A percentile compares a stretch with the other conserved stretches of the same genome.
phyloP scores from a whole-genome alignment of 257 asterid genomes.

The Eucommia ulmoides region DNA sequence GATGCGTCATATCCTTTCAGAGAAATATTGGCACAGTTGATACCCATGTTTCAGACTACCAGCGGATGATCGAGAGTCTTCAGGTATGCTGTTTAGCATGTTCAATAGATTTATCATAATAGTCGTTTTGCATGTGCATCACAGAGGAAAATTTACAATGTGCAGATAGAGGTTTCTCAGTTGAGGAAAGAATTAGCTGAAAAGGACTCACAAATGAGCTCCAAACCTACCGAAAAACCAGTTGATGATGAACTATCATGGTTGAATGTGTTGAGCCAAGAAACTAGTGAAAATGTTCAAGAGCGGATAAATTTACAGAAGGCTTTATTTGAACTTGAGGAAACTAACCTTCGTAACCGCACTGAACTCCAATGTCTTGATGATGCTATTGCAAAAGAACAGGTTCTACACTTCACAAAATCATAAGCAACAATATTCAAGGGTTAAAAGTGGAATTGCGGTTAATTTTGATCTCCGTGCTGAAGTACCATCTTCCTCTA shows the following conservation, averaged over 20 bases:
- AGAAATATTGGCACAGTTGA: constrained; percentile 76
- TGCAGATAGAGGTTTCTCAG: constrained; percentile 74
- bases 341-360: constrained; percentile 77
- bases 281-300: constrained; percentile 90
- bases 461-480: constrained; percentile 6
- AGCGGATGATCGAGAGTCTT: constrained; percentile 85
- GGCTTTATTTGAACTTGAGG: constrained; percentile 85
- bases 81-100: constrained; percentile 35
- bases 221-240: constrained; percentile 64
- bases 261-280: constrained; percentile 71
- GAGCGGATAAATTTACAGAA: constrained; percentile 91
- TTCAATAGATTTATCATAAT: too few relatives aligned
- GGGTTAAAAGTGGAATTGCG: neutral
- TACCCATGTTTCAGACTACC: constrained; percentile 81
- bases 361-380: constrained; percentile 83
- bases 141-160: too few relatives aligned
- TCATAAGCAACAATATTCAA: too few relatives aligned
- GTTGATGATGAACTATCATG: constrained; percentile 58
- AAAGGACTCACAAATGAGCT: constrained; percentile 66
- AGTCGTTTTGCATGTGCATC: too few relatives aligned
- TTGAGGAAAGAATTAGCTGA: constrained; percentile 79
- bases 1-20: constrained; percentile 31
- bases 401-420: too few relatives aligned
- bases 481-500: constrained; percentile 7
- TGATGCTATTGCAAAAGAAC: constrained; percentile 70